phyloP scores from a whole-genome alignment of 345 rosid species.

The Moricandia moricandioides region DNA sequence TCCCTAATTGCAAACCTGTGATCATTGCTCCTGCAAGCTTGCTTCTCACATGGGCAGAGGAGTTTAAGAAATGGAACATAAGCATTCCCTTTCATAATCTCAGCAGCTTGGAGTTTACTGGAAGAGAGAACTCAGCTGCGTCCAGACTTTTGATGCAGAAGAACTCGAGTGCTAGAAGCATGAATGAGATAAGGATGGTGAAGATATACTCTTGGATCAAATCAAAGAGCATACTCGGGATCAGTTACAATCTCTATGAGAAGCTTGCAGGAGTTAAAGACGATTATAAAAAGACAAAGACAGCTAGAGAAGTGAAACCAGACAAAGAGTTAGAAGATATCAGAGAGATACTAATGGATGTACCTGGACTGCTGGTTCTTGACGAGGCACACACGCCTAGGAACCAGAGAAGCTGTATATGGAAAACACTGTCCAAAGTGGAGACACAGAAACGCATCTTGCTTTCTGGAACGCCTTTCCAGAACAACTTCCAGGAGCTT shows the following conservation, averaged over 20 bases:
- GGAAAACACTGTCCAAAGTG: constrained; percentile 54
- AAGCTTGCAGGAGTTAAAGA: constrained; percentile 46
- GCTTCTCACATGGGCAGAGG: constrained; percentile 85
- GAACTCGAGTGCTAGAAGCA: constrained; percentile 6
- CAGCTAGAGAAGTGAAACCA: neutral
- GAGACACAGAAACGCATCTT: constrained; percentile 59
- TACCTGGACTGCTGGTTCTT: constrained; percentile 57
- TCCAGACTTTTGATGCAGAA: constrained; percentile 7
- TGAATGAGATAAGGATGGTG: constrained; percentile 39
- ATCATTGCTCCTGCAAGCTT: constrained; percentile 69
- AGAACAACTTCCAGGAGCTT: constrained; percentile 76
- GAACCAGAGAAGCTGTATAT: constrained; percentile 53
- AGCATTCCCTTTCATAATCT: constrained; percentile 58
- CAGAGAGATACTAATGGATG: constrained; percentile 43
- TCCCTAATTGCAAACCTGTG: constrained; percentile 57
- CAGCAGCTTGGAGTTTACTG: constrained; percentile 46
- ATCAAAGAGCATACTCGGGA: constrained; percentile 50
- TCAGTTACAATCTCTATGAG: constrained; percentile 63
- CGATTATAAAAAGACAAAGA: constrained; percentile 24
- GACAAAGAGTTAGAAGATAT: constrained; percentile 27
- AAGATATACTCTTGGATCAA: constrained; percentile 67
- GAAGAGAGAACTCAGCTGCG: constrained; percentile 44
- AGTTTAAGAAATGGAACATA: constrained; percentile 64
- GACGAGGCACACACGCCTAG: constrained; percentile 86
- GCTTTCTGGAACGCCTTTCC: constrained; percentile 88